Evolutionary conservation across 805 yeast species (phyloP).

Genomic region (Ogataea nitratoaversa): DNA sequence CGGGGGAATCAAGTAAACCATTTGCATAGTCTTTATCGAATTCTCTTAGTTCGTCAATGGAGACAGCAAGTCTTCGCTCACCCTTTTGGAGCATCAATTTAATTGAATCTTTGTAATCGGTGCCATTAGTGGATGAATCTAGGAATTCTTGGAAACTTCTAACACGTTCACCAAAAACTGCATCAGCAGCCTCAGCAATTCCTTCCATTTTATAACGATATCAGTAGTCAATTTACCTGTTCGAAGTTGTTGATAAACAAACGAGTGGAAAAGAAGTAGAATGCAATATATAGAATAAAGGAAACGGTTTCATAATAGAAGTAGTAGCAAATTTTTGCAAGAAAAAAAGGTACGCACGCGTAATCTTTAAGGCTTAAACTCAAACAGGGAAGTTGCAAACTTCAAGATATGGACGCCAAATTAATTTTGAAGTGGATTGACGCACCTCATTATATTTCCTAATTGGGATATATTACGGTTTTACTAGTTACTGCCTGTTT

Average conservation of each 20-base stretch:
- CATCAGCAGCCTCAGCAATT: constrained; percentile 27
- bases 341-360: too few relatives aligned
- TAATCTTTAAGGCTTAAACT: too few relatives aligned
- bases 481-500: too few relatives aligned
- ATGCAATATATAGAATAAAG: neutral
- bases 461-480: constrained; percentile 7
- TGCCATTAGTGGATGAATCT: constrained; percentile 45
- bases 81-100: constrained; percentile 68
- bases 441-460: constrained; percentile 8
- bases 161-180: constrained; percentile 70
- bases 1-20: constrained; percentile 71
- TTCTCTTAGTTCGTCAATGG: constrained; percentile 83
- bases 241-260: too few relatives aligned
- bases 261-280: neutral
- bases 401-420: neutral
- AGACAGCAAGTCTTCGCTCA: constrained; percentile 62
- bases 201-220: constrained; percentile 30
- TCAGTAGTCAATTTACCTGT: too few relatives aligned
- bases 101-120: constrained; percentile 67
- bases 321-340: neutral
- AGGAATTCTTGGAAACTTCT: constrained; percentile 86
- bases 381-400: too few relatives aligned
- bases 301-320: neutral
- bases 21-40: constrained; percentile 72
- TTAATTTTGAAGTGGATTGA: constrained; percentile 4